Conservation (phyloP, 2,329 filamentous ascomycete genomes). For the Phaeoacremonium minimum region DNA sequence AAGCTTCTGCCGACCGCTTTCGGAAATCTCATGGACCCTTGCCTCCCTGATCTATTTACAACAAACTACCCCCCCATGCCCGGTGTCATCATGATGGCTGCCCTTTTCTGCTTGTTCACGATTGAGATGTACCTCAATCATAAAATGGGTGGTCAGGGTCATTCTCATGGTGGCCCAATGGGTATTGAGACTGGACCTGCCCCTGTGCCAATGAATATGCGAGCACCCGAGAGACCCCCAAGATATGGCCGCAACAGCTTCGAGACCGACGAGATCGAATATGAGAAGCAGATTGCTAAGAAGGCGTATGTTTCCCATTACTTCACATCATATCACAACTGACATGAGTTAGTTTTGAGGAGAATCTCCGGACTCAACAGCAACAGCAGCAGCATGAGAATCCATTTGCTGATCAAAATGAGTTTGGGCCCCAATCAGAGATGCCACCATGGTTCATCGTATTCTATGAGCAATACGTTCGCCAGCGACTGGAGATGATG, state of each 20-base stretch:
- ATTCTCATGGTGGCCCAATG: slow-evolving; percentile 53
- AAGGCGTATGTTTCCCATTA: slow-evolving; percentile 8
- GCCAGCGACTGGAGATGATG: slow-evolving; percentile 55
- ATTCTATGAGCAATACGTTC: slow-evolving; percentile 60
- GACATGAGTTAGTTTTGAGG: slow-evolving; percentile 33
- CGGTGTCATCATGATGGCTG: slow-evolving; percentile 61
- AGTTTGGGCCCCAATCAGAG: slow-evolving; percentile 28
- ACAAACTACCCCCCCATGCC: slow-evolving; percentile 57
- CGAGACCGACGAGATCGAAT: slow-evolving; percentile 26
- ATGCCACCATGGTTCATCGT: slow-evolving; percentile 62
- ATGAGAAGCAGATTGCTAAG: slow-evolving; percentile 36
- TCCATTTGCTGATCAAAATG: slow-evolving; percentile 17
- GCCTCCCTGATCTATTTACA: slow-evolving; percentile 56
- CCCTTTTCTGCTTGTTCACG: slow-evolving; percentile 58
- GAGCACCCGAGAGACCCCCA: slow-evolving; percentile 22
- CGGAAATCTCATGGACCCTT: slow-evolving; percentile 42
- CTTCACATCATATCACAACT: no score
- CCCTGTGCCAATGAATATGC: slow-evolving; percentile 6
- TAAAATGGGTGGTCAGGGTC: slow-evolving; percentile 46
- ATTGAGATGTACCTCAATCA: slow-evolving; percentile 58
- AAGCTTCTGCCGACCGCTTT: slow-evolving; percentile 60
- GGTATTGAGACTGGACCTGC: slow-evolving; percentile 27
- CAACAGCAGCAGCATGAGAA: slow-evolving; percentile 12
- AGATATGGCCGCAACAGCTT: slow-evolving; percentile 23
- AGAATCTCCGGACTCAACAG: slow-evolving; percentile 18